Conservation (phyloP, 169 alveolate species). For the Eimeria sp. region DNA sequence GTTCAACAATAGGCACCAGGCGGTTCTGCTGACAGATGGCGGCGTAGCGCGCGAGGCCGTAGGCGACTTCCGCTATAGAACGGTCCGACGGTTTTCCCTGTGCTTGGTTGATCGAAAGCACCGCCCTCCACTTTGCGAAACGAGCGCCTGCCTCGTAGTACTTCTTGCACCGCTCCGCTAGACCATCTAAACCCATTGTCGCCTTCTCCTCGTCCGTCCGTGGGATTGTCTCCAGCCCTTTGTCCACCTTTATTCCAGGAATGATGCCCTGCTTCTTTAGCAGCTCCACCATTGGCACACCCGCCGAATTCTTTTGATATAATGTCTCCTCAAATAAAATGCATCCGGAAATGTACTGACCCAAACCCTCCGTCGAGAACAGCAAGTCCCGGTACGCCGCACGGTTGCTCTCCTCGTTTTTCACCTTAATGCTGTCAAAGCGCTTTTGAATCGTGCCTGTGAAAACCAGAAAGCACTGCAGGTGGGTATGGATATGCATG, state of each 20-base stretch:
- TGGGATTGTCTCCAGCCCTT: constrained; percentile 96
- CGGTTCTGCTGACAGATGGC: constrained; percentile 98
- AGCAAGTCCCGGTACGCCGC: constrained; percentile 98
- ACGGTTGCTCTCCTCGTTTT: constrained; percentile 98
- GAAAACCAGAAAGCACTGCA: background rate
- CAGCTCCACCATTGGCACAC: constrained; percentile 94
- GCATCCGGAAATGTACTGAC: constrained; percentile 98
- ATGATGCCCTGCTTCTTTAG: constrained; percentile 96
- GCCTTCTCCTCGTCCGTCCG: constrained; percentile 95
- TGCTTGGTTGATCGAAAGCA: constrained; percentile 95
- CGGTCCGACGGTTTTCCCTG: constrained; percentile 95
- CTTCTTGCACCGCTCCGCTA: constrained; percentile 98
- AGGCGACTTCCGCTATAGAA: constrained; percentile 98
- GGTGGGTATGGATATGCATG: background rate
- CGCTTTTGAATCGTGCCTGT: constrained; percentile 97
- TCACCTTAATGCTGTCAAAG: constrained; percentile 95
- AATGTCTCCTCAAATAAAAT: constrained; percentile 99
- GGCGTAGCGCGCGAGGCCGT: constrained; percentile 99
- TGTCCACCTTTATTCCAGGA: constrained; percentile 99
- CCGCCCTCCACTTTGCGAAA: constrained; percentile 99
- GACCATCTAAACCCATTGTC: constrained; percentile 98
- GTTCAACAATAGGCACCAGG: constrained; percentile 99
- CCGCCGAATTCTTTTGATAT: constrained; percentile 95
- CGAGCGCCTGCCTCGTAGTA: constrained; percentile 99
- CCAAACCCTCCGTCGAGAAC: constrained; percentile 95